Conservation (phyloP, 164 flowering plant genomes). For the Tetrastigma voinierianum region DNA sequence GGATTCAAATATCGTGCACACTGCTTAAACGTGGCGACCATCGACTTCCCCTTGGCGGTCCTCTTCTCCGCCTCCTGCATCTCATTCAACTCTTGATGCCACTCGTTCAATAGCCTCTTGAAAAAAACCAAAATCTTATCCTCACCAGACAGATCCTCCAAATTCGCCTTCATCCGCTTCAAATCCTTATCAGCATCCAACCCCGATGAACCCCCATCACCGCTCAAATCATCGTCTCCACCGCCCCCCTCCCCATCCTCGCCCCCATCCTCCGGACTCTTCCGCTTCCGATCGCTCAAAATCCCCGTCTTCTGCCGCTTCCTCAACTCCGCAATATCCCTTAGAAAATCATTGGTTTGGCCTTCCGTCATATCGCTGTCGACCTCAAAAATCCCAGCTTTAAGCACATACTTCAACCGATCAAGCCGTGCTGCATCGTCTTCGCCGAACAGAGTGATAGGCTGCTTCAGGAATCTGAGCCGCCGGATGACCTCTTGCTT, state of each 20-base stretch:
- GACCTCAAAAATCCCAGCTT: slow-evolving; percentile 81
- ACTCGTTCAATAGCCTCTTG: slow-evolving; percentile 90
- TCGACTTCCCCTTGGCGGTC: slow-evolving; percentile 91
- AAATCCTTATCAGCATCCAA: slow-evolving; percentile 73
- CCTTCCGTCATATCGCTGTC: slow-evolving; percentile 98
- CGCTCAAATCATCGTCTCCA: slow-evolving; percentile 64
- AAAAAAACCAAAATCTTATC: slow-evolving; percentile 92
- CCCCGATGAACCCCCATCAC: slow-evolving; percentile 69
- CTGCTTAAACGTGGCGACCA: slow-evolving; percentile 94
- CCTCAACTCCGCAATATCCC: slow-evolving; percentile 84
- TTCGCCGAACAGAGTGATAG: slow-evolving; percentile 90
- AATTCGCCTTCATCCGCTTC: slow-evolving; percentile 81
- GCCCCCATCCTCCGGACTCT: slow-evolving; percentile 43
- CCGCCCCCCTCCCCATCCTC: slow-evolving; percentile 53
- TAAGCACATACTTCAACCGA: slow-evolving; percentile 64
- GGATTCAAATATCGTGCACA: slow-evolving; percentile 93
- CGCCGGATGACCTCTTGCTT: slow-evolving; percentile 85
- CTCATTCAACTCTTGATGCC: slow-evolving; percentile 88
- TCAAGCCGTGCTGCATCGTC: slow-evolving; percentile 84
- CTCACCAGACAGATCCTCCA: slow-evolving; percentile 85
- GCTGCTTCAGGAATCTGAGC: slow-evolving; percentile 86
- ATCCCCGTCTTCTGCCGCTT: slow-evolving; percentile 93
- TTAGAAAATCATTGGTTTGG: slow-evolving; percentile 90
- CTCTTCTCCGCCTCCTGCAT: slow-evolving; percentile 73
- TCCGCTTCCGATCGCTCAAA: slow-evolving; percentile 69